Conservation (phyloP, 1,139 yeast species). For the Yamadazyma mexicana region DNA sequence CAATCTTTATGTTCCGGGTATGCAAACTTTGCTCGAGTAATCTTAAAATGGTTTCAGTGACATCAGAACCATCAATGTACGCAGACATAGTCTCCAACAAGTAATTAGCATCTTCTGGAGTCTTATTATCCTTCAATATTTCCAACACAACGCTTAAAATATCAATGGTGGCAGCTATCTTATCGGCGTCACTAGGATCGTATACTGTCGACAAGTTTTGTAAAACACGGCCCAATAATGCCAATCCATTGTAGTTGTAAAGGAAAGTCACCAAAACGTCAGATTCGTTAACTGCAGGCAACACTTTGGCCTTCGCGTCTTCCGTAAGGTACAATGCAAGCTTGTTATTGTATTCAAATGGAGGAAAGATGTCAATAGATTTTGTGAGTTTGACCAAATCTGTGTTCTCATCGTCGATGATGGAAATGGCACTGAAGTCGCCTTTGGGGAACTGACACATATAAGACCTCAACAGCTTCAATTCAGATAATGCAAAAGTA, state of each 20-base stretch:
- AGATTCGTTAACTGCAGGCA: slow-evolving; percentile 46
- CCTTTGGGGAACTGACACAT: slow-evolving; percentile 45
- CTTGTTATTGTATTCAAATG: slow-evolving; percentile 47
- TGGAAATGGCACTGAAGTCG: slow-evolving; percentile 38
- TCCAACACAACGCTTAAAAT: slow-evolving; percentile 53
- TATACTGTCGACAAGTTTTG: slow-evolving; percentile 56
- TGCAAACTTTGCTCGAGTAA: slow-evolving; percentile 70
- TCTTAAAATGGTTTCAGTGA: slow-evolving; percentile 65
- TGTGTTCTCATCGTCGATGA: slow-evolving; percentile 53
- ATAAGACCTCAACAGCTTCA: slow-evolving; percentile 60
- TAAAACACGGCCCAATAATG: slow-evolving; percentile 72
- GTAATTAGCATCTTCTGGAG: slow-evolving; percentile 37
- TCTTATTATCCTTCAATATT: slow-evolving; percentile 44
- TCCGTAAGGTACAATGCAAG: slow-evolving; percentile 42
- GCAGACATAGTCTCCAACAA: slow-evolving; percentile 56
- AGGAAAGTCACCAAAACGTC: slow-evolving; percentile 67
- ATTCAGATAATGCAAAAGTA: slow-evolving; percentile 63
- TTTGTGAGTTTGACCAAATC: slow-evolving; percentile 47
- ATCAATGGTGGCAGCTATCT: slow-evolving; percentile 42
- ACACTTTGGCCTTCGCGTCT: slow-evolving; percentile 72
- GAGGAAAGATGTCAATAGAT: slow-evolving; percentile 47
- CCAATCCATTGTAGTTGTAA: slow-evolving; percentile 83
- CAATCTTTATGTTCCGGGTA: slow-evolving; percentile 47
- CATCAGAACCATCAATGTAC: slow-evolving; percentile 65
- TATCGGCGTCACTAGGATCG: slow-evolving; percentile 33